Conservation (phyloP, 805 yeast species). For the Schizosaccharomyces octosporus region DNA sequence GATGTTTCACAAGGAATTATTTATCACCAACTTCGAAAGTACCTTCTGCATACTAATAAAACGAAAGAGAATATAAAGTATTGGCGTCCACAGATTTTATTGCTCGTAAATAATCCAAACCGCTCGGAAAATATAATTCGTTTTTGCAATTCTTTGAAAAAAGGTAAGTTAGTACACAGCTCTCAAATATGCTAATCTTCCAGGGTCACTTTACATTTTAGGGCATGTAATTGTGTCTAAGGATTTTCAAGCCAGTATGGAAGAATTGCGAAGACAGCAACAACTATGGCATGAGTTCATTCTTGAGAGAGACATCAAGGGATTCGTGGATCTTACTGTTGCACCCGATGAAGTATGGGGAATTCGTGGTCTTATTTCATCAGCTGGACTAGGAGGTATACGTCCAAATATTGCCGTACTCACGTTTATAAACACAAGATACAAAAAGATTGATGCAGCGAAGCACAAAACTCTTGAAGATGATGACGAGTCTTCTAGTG, state of each 20-base stretch:
- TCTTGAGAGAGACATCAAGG: conserved; percentile 57
- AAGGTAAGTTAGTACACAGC: conserved; percentile 70
- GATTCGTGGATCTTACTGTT: conserved; percentile 76
- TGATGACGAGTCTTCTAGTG: not conserved
- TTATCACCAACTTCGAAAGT: conserved; percentile 89
- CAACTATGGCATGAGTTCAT: conserved; percentile 66
- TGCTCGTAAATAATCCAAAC: conserved; percentile 76
- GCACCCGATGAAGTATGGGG: conserved; percentile 89
- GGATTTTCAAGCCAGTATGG: conserved; percentile 16
- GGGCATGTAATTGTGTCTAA: not conserved
- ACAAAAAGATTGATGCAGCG: not conserved
- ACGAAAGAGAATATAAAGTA: conserved; percentile 86
- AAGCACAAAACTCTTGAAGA: not conserved
- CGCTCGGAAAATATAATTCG: conserved; percentile 77
- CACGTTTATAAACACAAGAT: conserved; percentile 45
- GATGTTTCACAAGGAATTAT: conserved; percentile 89
- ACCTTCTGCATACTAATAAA: conserved; percentile 33
- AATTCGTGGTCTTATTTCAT: conserved; percentile 68
- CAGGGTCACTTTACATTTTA: conserved; percentile 1
- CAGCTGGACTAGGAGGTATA: conserved; percentile 97
- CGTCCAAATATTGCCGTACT: conserved; percentile 81
- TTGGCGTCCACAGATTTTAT: conserved; percentile 88
- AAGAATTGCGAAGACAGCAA: conserved; percentile 47
- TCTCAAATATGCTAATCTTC: conserved; percentile 12
- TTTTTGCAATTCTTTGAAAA: conserved; percentile 81